phyloP scores from a whole-genome alignment of 306 rosid genomes.

The Pachyrhizus erosus region DNA sequence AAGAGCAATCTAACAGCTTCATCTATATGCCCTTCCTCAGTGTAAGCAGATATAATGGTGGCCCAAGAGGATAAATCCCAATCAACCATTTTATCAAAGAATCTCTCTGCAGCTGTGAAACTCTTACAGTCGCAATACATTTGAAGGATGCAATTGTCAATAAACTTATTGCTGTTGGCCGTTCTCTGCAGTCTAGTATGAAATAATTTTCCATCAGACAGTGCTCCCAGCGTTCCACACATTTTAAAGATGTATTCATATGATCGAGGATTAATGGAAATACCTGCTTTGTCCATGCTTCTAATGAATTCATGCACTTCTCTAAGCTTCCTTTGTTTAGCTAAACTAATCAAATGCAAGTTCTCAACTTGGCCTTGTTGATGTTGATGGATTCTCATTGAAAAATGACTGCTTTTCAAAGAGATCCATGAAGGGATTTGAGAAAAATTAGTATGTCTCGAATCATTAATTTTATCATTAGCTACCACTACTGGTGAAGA shows the following conservation, averaged over 20 bases:
- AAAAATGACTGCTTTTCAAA: conserved; percentile 39
- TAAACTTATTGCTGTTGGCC: conserved; percentile 44
- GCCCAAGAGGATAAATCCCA: conserved; percentile 57
- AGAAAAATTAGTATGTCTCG: conserved; percentile 50
- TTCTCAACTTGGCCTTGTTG: conserved; percentile 60
- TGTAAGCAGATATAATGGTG: conserved; percentile 57
- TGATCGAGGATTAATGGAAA: conserved; percentile 50
- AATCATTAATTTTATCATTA: conserved; percentile 29
- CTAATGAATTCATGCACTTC: conserved; percentile 59
- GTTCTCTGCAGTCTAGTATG: conserved; percentile 49
- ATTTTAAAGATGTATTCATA: conserved; percentile 56
- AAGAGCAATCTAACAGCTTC: conserved; percentile 52
- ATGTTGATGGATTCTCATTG: conserved; percentile 18
- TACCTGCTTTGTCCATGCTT: conserved; percentile 52
- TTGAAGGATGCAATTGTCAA: conserved; percentile 53
- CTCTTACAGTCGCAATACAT: conserved; percentile 65
- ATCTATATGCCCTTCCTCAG: conserved; percentile 44
- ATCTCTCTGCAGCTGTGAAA: conserved; percentile 50
- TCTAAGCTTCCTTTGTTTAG: conserved; percentile 59
- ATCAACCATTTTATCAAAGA: conserved; percentile 59
- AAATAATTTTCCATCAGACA: conserved; percentile 52
- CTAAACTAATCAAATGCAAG: conserved; percentile 59
- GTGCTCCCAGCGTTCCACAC: conserved; percentile 53
- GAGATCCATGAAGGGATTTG: conserved; percentile 67
- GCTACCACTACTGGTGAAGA: conserved; percentile 27